Base-by-base conservation (phyloP, 179 eudicot genomes). In the Heliamphora pulchella region DNA sequence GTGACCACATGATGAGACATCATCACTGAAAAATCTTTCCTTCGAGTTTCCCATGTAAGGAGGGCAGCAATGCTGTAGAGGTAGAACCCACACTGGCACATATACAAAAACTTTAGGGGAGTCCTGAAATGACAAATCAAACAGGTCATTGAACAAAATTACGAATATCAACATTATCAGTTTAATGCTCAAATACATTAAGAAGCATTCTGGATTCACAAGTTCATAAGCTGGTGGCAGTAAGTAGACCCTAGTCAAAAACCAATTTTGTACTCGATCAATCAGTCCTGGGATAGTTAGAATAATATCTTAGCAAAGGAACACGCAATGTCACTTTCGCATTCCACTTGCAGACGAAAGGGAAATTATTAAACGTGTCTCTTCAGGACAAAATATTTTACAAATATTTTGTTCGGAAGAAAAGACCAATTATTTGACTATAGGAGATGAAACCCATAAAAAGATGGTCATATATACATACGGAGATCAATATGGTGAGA, bases 1-100 rank as follows among this genome's bases (percentile, higher is more conserved):
- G 99, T 96, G 82, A 94, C 82, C 64, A 96, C 84, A 85, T 96
- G 99, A 86, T 96, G 98, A 83, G 99, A 89, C 99, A 96, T 92
- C 99, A 94, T 96, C 70, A 96, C 97, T 74, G 94, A 77, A 78
- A 96, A 96, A 86, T 96, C 99, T 77, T 92, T 96, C 84, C 99
- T 84, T 73, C 98, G 89, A 61, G 99, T 96, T 88, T 96, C 99
- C 99, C 99, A 96, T 18, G 86, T 79, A 65, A 96, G 89, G 80
- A 96, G 96, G 65, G 99, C 98, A 79, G 90, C 96, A 82, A 91
- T 92, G 88, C 98, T 91, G 84, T 88, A 96, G 59, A 86, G 73
- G 90, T 96, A 96, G 87, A 96, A 96, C 67, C 99, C 99, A 80
- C 94, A 92, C 70, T 94, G 94, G 85, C 95, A 91, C 98, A 94